Conservation (phyloP, 2,329 filamentous ascomycete species). For the Stachybotrys elegans region DNA sequence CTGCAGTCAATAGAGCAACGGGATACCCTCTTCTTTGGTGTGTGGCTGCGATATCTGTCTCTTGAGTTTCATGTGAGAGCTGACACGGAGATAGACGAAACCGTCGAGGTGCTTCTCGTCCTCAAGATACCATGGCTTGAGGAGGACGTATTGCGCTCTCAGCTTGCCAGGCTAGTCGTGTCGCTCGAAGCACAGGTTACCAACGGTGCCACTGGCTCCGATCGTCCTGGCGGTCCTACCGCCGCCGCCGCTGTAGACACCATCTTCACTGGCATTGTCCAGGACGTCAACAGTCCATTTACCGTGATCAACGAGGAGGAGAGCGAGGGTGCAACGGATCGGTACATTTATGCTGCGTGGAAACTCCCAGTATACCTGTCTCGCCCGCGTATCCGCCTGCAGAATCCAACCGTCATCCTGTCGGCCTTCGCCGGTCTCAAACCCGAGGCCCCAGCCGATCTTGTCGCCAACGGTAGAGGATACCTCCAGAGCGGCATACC, state of each 20-base stretch:
- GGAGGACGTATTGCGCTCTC: conserved; percentile 50
- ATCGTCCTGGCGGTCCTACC: conserved; percentile 36
- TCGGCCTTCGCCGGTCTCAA: conserved; percentile 55
- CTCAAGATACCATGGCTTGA: conserved; percentile 59
- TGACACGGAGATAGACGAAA: conserved; percentile 58
- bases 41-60: too few species aligned
- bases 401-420: conserved; percentile 63
- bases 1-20: conserved; percentile 58
- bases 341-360: conserved; percentile 53
- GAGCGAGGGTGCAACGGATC: conserved; percentile 15
- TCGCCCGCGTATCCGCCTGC: conserved; percentile 59
- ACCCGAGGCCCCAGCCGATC: conserved; percentile 32
- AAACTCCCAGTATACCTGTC: conserved; percentile 53
- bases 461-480: conserved; percentile 38
- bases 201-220: conserved; percentile 39
- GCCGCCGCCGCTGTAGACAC: conserved; percentile 48
- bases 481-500: conserved; percentile 67
- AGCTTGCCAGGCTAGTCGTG: conserved; percentile 58
- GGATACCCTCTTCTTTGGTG: conserved; percentile 69
- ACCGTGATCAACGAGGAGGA: conserved; percentile 40
- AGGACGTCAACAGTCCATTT: conserved; percentile 44
- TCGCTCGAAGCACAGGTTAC: conserved; percentile 62
- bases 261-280: conserved; percentile 52
- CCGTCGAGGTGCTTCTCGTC: conserved; percentile 62
- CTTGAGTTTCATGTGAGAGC: conserved; percentile 6